phyloP scores from a whole-genome alignment of 2,329 filamentous ascomycete genomes.

The Beauveria scarabaeidicola region DNA sequence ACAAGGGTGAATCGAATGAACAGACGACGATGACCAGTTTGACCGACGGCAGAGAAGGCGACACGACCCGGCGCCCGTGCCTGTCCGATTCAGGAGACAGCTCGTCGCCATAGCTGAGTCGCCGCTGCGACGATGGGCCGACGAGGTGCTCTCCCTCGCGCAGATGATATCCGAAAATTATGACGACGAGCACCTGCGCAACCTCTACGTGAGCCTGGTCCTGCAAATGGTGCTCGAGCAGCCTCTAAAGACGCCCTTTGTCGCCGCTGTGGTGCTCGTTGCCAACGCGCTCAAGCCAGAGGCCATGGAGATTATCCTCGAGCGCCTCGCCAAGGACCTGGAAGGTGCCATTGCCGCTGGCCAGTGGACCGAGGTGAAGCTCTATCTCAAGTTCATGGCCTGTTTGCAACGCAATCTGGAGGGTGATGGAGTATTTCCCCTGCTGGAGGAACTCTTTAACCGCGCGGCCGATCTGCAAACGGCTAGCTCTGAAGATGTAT shows the following conservation, averaged over 20 bases:
- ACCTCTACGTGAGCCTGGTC: conserved; percentile 62
- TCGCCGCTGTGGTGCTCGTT: conserved; percentile 73
- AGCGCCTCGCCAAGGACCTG: conserved; percentile 48
- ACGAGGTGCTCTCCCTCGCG: conserved; percentile 68
- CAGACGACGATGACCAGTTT: conserved; percentile 55
- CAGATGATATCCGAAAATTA: conserved; percentile 73
- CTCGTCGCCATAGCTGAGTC: conserved; percentile 76
- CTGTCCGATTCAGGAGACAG: conserved; percentile 66
- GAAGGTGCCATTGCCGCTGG: conserved; percentile 64
- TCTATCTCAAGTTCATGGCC: conserved; percentile 80
- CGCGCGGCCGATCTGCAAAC: conserved; percentile 91
- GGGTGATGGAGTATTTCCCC: conserved; percentile 74
- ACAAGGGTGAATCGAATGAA: not conserved
- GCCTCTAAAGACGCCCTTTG: conserved; percentile 94
- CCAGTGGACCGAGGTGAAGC: conserved; percentile 85
- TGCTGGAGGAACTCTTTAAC: conserved; percentile 84
- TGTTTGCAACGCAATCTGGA: conserved; percentile 73
- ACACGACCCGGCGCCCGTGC: conserved; percentile 60
- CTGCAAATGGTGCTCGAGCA: conserved; percentile 79
- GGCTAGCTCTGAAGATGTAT: conserved; percentile 82
- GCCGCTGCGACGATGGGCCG: conserved; percentile 66
- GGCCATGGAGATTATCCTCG: conserved; percentile 62
- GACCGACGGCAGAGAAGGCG: conserved; percentile 68
- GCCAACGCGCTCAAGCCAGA: conserved; percentile 72
- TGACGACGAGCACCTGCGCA: conserved; percentile 72